Conservation (phyloP, 140 eudicot species). For the Flaveria floridana region DNA sequence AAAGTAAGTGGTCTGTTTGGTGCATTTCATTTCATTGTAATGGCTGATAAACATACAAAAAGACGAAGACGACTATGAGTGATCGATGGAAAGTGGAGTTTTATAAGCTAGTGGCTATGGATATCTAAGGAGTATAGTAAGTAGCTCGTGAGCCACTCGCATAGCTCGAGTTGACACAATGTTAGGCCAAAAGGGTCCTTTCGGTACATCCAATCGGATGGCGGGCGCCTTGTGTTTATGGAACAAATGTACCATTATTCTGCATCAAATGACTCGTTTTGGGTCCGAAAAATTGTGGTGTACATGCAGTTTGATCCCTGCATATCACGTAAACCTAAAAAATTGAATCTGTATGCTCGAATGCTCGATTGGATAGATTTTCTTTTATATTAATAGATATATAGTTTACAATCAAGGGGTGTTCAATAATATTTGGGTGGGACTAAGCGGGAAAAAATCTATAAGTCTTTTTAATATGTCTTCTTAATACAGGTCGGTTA, state of each 20-base stretch:
- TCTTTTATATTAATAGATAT: background rate
- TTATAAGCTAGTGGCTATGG: background rate
- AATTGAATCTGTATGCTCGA: background rate
- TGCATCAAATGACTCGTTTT: slow-evolving; percentile 17
- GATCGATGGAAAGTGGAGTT: slow-evolving; percentile 15
- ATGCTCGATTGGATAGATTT: background rate
- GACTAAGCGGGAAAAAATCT: no score
- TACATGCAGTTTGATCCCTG: slow-evolving; percentile 5
- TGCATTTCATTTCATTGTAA: slow-evolving; percentile 16
- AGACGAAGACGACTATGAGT: slow-evolving; percentile 1
- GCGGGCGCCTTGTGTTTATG: slow-evolving; percentile 13
- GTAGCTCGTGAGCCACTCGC: slow-evolving; percentile 22
- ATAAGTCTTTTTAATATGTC: no score
- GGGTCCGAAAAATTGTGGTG: slow-evolving; percentile 21
- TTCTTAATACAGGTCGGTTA: no score
- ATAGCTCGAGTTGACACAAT: slow-evolving; percentile 29
- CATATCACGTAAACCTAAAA: background rate
- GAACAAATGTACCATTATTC: slow-evolving; percentile 16
- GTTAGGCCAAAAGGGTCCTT: slow-evolving; percentile 25
- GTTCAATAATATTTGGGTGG: no score
- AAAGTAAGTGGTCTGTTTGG: slow-evolving; percentile 2
- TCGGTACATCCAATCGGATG: slow-evolving; percentile 29
- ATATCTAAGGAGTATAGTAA: background rate
- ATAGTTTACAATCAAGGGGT: background rate
- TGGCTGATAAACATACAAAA: background rate